Base-by-base conservation (phyloP, 805 yeast species). In the Candida sanyiensis region DNA sequence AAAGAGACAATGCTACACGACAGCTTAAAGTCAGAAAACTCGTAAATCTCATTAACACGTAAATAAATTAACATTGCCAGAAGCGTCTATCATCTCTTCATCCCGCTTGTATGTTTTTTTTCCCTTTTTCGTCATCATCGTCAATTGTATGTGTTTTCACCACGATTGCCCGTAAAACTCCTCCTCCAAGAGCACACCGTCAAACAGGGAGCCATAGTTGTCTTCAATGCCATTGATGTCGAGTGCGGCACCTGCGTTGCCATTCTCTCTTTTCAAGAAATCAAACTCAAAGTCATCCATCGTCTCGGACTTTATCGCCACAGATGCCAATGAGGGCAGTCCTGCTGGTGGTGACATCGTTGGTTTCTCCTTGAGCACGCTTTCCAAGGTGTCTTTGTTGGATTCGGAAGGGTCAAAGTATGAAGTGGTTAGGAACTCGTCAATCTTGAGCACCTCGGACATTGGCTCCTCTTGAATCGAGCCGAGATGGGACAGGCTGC, bases 381-480 rank as follows among this genome's bases (percentile, higher is more conserved):
- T 24, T 30, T 22, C 38, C 22, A 17, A 26, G 31, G 28, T 37
- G 12, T 35, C 27, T 6, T 20, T 34, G 20, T 20, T 15, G 13
- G 24, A 28, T 33, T 16, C 28, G 6, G 19, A 9, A 8, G 45
- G 36, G 28, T 51, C 57, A 39, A 50, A 52, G 28, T 48, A 45
- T 3, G 54, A 47, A 13, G 51, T 43, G 12, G 51, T 50, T 16
- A 53, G 35, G 26, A 51, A 50, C 18, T 53, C 57, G 32, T 53
- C 57, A 12, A 51, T 40, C 30, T 49, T 51, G 13, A 53, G 33
- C 22, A 44, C 44, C 22, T 26, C 18, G 16, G 28, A 30, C 6
- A 34, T 21, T 6, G 49, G 47, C 11, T 52, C 56, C 40, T 53
- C 57, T 38, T 53, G 45, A 18, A 53, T 51, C 2, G 54, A 46